Evolutionary conservation across 2,329 filamentous ascomycete genomes (phyloP).

Genomic region (Sclerotinia glacialis): DNA sequence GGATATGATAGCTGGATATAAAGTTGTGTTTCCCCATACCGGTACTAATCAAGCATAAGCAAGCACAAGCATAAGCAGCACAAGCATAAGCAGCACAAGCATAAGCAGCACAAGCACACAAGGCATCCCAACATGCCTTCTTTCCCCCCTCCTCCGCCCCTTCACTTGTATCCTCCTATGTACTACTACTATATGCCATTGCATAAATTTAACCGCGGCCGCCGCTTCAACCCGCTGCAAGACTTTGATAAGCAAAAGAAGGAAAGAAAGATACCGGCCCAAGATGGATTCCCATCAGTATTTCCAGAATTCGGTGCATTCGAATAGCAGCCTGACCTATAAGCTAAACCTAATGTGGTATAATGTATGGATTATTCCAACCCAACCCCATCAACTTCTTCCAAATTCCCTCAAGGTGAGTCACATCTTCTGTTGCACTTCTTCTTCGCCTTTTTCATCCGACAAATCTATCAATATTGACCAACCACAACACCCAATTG

Average conservation of each 20-base stretch:
- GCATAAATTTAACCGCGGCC: constrained; percentile 17
- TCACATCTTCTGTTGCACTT: constrained; percentile 16
- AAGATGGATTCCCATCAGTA: not conserved
- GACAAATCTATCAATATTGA: constrained; percentile 14
- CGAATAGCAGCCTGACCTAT: not conserved
- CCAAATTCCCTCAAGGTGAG: constrained; percentile 8
- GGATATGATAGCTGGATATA: constrained; percentile 1
- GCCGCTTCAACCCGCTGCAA: constrained; percentile 11
- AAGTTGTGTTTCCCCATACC: not conserved
- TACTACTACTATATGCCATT: not conserved
- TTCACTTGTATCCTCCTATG: not conserved
- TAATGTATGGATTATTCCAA: not conserved
- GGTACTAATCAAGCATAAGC: too few relatives aligned
- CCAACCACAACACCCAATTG: constrained; percentile 19
- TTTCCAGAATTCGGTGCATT: not conserved
- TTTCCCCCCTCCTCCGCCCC: not conserved
- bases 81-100: not conserved
- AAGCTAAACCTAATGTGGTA: constrained; percentile 8
- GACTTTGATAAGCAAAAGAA: not conserved
- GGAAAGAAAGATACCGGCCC: constrained; percentile 3
- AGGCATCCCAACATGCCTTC: not conserved
- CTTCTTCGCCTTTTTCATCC: constrained; percentile 16
- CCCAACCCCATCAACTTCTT: constrained; percentile 9
- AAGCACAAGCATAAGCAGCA: not conserved
- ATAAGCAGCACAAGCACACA: not conserved